phyloP scores from a whole-genome alignment of 2,329 filamentous ascomycete species.

The Ophiocordyceps camponoti-rufipedis region DNA sequence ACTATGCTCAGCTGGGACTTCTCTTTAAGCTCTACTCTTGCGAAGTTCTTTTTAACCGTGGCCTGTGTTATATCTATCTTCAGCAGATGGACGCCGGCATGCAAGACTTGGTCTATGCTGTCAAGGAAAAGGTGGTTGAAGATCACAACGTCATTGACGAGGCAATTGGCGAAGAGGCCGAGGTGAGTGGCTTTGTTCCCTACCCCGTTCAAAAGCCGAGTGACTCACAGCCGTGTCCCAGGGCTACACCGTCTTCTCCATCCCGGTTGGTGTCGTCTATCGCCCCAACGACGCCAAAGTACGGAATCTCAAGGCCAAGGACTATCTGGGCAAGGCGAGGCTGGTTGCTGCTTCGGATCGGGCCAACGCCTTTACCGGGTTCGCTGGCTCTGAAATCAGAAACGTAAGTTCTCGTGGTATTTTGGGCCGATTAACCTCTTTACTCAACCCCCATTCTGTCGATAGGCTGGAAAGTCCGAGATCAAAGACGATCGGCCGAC shows the following conservation, averaged over 20 bases:
- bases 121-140: constrained; percentile 88
- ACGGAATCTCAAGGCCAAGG: constrained; percentile 92
- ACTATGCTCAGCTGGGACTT: constrained; percentile 89
- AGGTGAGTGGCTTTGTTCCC: constrained; percentile 34
- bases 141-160: constrained; percentile 98
- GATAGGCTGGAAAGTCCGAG: constrained; percentile 29
- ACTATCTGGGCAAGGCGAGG: constrained; percentile 92
- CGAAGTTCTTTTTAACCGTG: constrained; percentile 93
- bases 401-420: constrained; percentile 28
- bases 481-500: constrained; percentile 62
- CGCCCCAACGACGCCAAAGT: constrained; percentile 95
- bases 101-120: constrained; percentile 77
- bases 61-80: constrained; percentile 92
- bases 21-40: constrained; percentile 96
- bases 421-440: neutral
- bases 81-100: constrained; percentile 81
- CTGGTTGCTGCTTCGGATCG: constrained; percentile 77
- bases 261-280: constrained; percentile 89
- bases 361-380: constrained; percentile 65
- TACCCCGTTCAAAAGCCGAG: neutral
- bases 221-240: constrained; percentile 15
- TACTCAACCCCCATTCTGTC: constrained; percentile 3
- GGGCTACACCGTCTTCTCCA: constrained; percentile 98
- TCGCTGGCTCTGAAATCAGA: constrained; percentile 62
- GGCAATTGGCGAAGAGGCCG: constrained; percentile 80